These are phyloP conservation scores for Claviceps fusiformis DNA, from an alignment of 2,329 filamentous ascomycete species.

Conservation along the genomic window DNA sequence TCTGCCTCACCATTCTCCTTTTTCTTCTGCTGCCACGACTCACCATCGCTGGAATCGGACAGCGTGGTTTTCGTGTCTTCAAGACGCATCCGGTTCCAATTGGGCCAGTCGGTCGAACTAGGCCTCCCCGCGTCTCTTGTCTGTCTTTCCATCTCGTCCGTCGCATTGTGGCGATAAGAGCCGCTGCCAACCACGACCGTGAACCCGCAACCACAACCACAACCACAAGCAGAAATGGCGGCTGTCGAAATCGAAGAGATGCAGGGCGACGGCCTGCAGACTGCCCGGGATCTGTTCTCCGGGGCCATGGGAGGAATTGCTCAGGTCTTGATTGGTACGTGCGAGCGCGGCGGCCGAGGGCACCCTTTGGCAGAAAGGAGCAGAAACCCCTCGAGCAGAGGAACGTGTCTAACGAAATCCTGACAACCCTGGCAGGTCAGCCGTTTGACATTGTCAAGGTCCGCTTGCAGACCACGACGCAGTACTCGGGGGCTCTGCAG, in stretches of 20 bases:
- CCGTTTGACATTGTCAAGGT: conserved; percentile 94
- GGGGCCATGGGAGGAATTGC: conserved; percentile 86
- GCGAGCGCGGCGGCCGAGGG: neutral
- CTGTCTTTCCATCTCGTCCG: neutral
- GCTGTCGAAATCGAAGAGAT: conserved; percentile 3
- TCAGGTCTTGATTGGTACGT: conserved; percentile 76
- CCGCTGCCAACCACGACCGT: neutral
- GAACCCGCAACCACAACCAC: neutral
- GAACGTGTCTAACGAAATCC: neutral
- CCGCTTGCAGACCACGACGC: conserved; percentile 75
- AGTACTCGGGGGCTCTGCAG: conserved; percentile 68
- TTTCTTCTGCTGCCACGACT: neutral
- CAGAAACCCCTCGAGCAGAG: neutral
- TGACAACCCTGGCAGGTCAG: conserved; percentile 34
- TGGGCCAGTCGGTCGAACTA: neutral
- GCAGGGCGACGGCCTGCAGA: conserved; percentile 33
- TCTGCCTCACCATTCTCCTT: neutral
- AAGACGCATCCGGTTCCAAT: neutral
- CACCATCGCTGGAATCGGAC: neutral
- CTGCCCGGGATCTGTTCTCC: conserved; percentile 79
- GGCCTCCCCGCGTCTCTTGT: too few relatives aligned
- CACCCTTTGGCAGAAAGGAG: conserved; percentile 4
- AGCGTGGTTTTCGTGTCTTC: neutral
- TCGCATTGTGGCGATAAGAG: neutral
- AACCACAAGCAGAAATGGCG: neutral